A percentile compares a stretch with the other conserved stretches of the same genome.
These are phyloP conservation scores for Aspergillus panamensis DNA, from an alignment of 495 filamentous ascomycete genomes.

Conservation along the genomic window DNA sequence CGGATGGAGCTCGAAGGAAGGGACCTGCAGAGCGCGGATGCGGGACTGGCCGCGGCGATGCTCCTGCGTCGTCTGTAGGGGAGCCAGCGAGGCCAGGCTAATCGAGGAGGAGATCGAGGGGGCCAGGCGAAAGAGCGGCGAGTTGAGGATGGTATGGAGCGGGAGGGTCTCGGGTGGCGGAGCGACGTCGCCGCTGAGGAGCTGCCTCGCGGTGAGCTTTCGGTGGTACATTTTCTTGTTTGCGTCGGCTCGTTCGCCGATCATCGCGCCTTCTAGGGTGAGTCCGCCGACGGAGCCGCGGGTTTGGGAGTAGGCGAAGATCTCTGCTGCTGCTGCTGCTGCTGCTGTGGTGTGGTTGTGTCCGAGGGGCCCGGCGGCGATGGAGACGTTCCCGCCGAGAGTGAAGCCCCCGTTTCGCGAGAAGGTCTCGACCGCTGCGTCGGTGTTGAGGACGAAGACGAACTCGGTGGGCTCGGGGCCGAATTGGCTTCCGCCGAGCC, in stretches of 20 bases:
- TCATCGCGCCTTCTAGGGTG: conserved; percentile 77
- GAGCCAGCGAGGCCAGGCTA: no score
- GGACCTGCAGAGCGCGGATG: background rate
- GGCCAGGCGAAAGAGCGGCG: background rate
- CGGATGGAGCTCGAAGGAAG: background rate
- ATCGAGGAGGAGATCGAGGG: background rate
- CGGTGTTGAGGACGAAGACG: conserved; percentile 92
- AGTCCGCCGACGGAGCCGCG: conserved; percentile 91
- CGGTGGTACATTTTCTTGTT: conserved; percentile 89
- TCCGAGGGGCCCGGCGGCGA: conserved; percentile 86
- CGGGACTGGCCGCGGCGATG: background rate
- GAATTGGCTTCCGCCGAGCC: conserved; percentile 86
- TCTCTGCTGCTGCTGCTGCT: conserved; percentile 73
- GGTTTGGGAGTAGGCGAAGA: conserved; percentile 93
- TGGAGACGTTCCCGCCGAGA: conserved; percentile 85
- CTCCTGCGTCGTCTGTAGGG: background rate
- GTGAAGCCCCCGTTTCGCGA: conserved; percentile 80
- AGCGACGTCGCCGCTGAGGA: conserved; percentile 71
- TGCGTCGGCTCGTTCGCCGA: conserved; percentile 83
- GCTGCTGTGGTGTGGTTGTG: conserved; percentile 88
- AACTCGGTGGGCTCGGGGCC: conserved; percentile 96
- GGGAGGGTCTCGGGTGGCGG: conserved; percentile 74
- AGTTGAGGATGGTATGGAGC: conserved; percentile 49
- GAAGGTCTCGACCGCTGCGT: conserved; percentile 81
- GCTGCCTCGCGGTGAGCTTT: conserved; percentile 66